phyloP scores from a whole-genome alignment of 2,329 filamentous ascomycete genomes.

The Bimuria novae-zelandiae region DNA sequence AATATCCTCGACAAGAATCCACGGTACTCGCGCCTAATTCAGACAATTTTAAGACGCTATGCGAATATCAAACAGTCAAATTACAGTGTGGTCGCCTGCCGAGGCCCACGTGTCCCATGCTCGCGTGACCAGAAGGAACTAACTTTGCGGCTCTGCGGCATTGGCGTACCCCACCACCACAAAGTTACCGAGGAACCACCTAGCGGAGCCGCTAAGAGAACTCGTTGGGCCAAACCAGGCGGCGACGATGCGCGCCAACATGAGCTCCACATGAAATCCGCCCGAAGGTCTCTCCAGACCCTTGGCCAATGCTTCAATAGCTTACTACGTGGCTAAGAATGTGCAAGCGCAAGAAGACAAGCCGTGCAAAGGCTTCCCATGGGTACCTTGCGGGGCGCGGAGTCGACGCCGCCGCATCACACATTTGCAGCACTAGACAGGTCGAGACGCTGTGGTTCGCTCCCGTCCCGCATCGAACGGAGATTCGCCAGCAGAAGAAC shows the following conservation, averaged over 20 bases:
- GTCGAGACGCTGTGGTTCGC: conserved; percentile 32
- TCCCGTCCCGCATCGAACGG: no score
- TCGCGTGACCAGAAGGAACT: conserved; percentile 3
- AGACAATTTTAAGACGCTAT: neutral
- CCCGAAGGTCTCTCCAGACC: conserved; percentile 7
- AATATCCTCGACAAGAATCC: neutral
- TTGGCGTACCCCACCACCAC: neutral
- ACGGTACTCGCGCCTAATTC: neutral
- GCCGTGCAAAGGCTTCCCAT: conserved; percentile 30
- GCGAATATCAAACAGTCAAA: neutral
- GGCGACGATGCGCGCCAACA: neutral
- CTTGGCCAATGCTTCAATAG: conserved; percentile 4
- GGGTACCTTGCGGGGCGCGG: conserved; percentile 24
- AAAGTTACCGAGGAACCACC: no score
- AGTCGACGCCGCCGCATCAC: conserved; percentile 31
- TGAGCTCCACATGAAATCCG: neutral
- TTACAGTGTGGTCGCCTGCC: neutral
- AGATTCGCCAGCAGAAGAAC: no score
- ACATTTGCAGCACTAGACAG: conserved; percentile 14
- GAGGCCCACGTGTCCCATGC: neutral
- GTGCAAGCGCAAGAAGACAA: conserved; percentile 22
- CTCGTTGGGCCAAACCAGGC: neutral
- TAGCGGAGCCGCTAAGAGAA: conserved; percentile 5
- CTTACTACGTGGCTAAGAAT: conserved; percentile 15
- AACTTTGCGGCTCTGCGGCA: conserved; percentile 4